Base-by-base conservation (phyloP, 2,329 filamentous ascomycete genomes). In the Botrytis elliptica region DNA sequence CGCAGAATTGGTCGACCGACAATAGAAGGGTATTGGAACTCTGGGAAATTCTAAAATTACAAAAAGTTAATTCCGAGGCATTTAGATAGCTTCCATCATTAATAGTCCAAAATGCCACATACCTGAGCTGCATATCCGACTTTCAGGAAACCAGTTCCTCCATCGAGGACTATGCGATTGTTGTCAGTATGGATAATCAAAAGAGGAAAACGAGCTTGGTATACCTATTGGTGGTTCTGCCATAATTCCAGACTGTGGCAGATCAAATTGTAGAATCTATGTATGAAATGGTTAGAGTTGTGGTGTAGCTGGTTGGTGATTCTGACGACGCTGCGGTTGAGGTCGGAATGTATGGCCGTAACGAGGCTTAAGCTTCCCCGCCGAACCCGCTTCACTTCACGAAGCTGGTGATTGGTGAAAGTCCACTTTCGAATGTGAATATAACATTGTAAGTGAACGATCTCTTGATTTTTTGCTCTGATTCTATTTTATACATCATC, bases 61-160 rank as follows among this genome's bases (percentile, higher is more conserved):
- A 74, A 77, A 52, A 36, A 67, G 63, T 73, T 52, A 75, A 71
- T 49, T 73, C 57, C 33, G 40, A 46, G 52, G 57, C 57, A 64
- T 60, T 42, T 20, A 49, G 52, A 62, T 59, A 66, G 64, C 46
- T 71, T 46, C 52, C 46, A 70, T 57, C 4, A 14, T 68, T 33
- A 42, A 9, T 3, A 33, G 49, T 52, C 18, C 49, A 59, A 22
- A 69, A 62, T 73, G 71, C 64, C 76, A 81, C 85, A 79, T 85
- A 92, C 90, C 86, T 92, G 95, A 81, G 92, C 96, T 82, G 96
- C 96, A 87, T 98, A 99, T 84, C 96, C 96, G 86, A 97, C 96
- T 86, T 99, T 99, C 85, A 99, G 92, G 89, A 99, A 99, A 85
- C 96, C 96, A 83, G 96, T 99, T 85, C 96, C 96, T 89, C 96